Evolutionary conservation across 371 early-diverging fungal species (phyloP).

Genomic region (Rhizopus stolonifer): DNA sequence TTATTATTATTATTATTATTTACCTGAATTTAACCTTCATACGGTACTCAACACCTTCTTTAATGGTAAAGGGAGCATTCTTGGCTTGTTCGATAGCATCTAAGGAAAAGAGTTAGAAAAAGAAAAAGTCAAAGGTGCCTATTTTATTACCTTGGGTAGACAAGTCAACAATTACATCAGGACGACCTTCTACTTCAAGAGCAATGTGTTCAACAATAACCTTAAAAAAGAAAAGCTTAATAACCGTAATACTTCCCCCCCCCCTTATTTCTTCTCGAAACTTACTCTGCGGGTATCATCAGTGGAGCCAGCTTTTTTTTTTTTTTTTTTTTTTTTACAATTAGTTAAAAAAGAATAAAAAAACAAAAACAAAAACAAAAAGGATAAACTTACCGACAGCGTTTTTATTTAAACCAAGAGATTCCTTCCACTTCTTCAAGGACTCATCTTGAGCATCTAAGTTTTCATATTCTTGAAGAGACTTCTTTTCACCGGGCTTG

Average conservation of each 20-base stretch:
- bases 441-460: slow-evolving; percentile 94
- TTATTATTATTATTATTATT: slow-evolving; percentile 2
- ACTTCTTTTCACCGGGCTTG: slow-evolving; percentile 88
- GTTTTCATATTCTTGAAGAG: slow-evolving; percentile 77
- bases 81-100: slow-evolving; percentile 64
- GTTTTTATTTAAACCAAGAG: slow-evolving; percentile 74
- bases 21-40: slow-evolving; percentile 90
- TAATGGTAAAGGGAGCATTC: slow-evolving; percentile 80
- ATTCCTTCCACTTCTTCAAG: slow-evolving; percentile 93
- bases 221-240: slow-evolving; percentile 19
- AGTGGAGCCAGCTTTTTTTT: slow-evolving; percentile 35
- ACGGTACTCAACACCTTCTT: slow-evolving; percentile 93
- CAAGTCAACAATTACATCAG: slow-evolving; percentile 84
- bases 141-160: slow-evolving; percentile 71
- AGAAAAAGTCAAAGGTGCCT: too few relatives aligned
- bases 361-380: neutral
- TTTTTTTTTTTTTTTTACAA: neutral
- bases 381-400: slow-evolving; percentile 11
- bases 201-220: slow-evolving; percentile 79
- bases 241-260: too few relatives aligned
- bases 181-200: slow-evolving; percentile 80
- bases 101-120: slow-evolving; percentile 25
- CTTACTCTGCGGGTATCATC: slow-evolving; percentile 71
- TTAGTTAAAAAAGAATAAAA: too few relatives aligned
- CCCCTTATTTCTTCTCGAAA: too few relatives aligned